Base-by-base conservation (phyloP, 495 filamentous ascomycete species). In the Penicillium lagena region DNA sequence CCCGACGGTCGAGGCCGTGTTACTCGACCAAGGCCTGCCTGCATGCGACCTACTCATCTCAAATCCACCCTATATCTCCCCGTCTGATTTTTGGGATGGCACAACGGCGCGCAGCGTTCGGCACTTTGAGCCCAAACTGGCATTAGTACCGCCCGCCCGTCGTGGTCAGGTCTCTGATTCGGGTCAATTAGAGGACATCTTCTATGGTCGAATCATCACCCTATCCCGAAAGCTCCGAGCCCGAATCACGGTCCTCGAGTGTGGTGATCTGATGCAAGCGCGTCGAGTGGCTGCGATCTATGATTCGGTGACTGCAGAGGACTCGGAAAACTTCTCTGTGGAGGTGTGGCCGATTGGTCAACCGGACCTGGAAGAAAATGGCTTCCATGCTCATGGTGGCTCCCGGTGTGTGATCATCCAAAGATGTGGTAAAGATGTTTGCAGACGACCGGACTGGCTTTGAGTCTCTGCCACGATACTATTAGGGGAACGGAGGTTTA, bases 11-110 rank as follows among this genome's bases (percentile, higher is more conserved):
- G 35, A 56, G 33, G 42, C 45, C 7, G 27, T 57, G 9, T 37
- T 62, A 6, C 40, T 29, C 7, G 27, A 36, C 5, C 33, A 14
- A 7, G 42, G 10, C 7, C 4, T 40, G 22, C 22, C 22, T 13
- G 41, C 34, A 17, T 80, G 75, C 45, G 86, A 95, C 50, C 56
- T 98, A n/a, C 59, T 98, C 0, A 78, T 89, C 29, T 80, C 85
- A 5, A 98, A 98, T 62, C 93, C 93, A 9, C 93, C 93, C 0
- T 97, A 98, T 62, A 85, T 98, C 38, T 91, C 90, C 9, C 57
- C 60, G 0, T 12, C 40, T 0, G 68, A 71, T 1, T 94, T 85
- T 51, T 49, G 53, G 2, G 66, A 58, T 9, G 73, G 69, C 3
- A 77, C 70, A 0, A 89, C 85, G 0, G 67, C 73, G 0, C 78